Evolutionary conservation across 805 yeast species (phyloP).

Genomic region (Wickerhamomyces pijperi): DNA sequence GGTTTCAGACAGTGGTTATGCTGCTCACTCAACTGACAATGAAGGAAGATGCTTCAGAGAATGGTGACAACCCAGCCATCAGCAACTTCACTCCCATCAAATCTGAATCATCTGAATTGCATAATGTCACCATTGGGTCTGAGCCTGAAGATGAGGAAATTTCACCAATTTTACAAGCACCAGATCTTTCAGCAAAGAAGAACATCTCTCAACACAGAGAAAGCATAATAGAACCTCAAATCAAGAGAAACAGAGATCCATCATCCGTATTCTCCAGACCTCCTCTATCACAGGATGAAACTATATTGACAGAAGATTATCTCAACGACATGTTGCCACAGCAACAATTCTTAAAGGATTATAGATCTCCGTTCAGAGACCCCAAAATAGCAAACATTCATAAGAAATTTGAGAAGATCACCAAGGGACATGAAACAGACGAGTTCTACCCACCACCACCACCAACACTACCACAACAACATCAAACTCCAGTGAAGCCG

Average conservation of each 20-base stretch:
- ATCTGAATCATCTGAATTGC: no score
- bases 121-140: no score
- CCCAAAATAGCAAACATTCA: neutral
- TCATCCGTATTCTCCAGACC: neutral
- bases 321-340: no score
- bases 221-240: neutral
- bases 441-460: no score
- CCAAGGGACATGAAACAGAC: constrained; percentile 1
- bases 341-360: neutral
- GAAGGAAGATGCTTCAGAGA: constrained; percentile 13
- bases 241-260: neutral
- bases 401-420: constrained; percentile 1
- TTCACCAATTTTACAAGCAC: neutral
- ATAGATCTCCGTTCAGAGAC: neutral
- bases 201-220: neutral
- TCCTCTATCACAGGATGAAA: neutral
- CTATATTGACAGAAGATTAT: no score
- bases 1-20: constrained; percentile 22
- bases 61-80: constrained; percentile 5
- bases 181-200: neutral
- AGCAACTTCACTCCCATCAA: neutral
- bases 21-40: constrained; percentile 22
- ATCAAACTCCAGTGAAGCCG: neutral
- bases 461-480: no score
- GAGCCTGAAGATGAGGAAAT: neutral